Evolutionary conservation across 352 stramenopile genomes (phyloP).

Genomic region (Nothophytophthora sp.): DNA sequence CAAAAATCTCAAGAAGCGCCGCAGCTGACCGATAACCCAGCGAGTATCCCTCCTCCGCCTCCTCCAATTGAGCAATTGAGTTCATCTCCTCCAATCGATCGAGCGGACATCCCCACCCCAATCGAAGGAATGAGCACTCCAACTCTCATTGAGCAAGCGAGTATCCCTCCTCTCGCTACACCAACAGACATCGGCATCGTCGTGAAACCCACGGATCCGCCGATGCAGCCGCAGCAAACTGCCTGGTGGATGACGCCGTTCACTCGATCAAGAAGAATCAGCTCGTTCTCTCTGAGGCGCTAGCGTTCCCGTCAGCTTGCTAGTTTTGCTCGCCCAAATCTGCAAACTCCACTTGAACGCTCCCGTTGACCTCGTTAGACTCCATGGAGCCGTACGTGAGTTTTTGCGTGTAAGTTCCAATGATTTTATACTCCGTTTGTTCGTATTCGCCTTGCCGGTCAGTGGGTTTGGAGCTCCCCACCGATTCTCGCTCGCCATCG

Average conservation of each 20-base stretch:
- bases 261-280: conserved; percentile 28
- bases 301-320: conserved; percentile 2
- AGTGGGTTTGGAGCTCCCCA: no score
- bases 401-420: conserved; percentile 35
- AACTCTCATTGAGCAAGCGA: no score
- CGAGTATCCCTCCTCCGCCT: background rate
- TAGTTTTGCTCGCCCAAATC: background rate
- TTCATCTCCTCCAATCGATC: background rate
- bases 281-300: conserved; percentile 31
- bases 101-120: background rate
- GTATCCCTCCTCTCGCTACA: background rate
- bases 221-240: conserved; percentile 1
- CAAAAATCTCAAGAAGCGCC: background rate
- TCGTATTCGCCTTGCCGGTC: background rate
- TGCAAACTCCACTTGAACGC: conserved; percentile 24
- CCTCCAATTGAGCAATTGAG: background rate
- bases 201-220: conserved; percentile 14
- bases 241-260: conserved; percentile 29
- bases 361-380: conserved; percentile 27
- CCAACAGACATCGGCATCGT: background rate
- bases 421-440: conserved; percentile 23
- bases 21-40: background rate
- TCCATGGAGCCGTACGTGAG: conserved; percentile 20
- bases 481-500: no score
- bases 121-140: conserved; percentile 6